phyloP scores from a whole-genome alignment of 805 yeast species.

The Saccharomycopsis amapae region DNA sequence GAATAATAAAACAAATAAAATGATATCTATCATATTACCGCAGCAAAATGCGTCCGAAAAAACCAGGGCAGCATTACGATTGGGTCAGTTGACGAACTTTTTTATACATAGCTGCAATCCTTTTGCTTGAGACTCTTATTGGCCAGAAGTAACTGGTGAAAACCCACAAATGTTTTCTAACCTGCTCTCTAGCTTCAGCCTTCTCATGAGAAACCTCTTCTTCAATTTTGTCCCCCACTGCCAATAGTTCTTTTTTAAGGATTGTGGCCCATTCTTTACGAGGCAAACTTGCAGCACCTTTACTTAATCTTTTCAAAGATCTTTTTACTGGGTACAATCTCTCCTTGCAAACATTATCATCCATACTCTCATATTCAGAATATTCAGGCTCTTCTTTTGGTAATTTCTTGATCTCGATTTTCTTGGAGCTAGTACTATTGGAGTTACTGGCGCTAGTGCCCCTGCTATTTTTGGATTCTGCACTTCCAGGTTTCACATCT shows the following conservation, averaged over 20 bases:
- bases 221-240: slow-evolving; percentile 67
- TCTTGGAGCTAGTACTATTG: slow-evolving; percentile 3
- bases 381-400: slow-evolving; percentile 13
- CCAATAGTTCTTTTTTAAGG: slow-evolving; percentile 58
- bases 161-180: slow-evolving; percentile 70
- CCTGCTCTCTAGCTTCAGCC: slow-evolving; percentile 33
- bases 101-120: slow-evolving; percentile 70
- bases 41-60: too few species aligned
- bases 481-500: slow-evolving; percentile 10
- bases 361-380: slow-evolving; percentile 67
- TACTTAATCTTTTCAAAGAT: slow-evolving; percentile 57
- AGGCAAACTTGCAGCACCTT: slow-evolving; percentile 67
- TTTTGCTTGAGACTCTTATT: slow-evolving; percentile 64
- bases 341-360: slow-evolving; percentile 59
- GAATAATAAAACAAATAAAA: too few species aligned
- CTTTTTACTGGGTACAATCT: slow-evolving; percentile 59
- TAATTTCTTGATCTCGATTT: slow-evolving; percentile 20
- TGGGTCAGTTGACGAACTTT: too few species aligned
- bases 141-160: slow-evolving; percentile 88
- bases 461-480: slow-evolving; percentile 20
- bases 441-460: too few species aligned
- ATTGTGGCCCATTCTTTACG: slow-evolving; percentile 72
- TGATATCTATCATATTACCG: too few species aligned
- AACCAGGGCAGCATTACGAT: too few species aligned
- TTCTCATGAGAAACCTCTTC: slow-evolving; percentile 28